phyloP scores from a whole-genome alignment of 495 filamentous ascomycete species.

The Neurospora sp. region DNA sequence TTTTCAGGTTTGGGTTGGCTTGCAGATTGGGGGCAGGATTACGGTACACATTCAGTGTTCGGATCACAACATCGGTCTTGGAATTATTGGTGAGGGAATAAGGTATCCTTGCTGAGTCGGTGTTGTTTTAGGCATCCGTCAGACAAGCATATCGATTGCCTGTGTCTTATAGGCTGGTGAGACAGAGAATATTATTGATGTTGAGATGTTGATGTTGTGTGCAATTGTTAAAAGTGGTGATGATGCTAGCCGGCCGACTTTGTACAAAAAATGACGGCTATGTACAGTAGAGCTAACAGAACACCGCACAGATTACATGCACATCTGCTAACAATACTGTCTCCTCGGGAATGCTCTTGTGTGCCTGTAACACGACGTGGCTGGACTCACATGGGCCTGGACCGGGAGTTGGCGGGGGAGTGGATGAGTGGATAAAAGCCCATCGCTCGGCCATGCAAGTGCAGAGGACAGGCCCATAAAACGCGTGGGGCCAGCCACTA shows the following conservation, averaged over 20 bases:
- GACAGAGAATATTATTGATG: background rate
- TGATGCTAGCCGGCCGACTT: background rate
- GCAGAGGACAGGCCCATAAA: background rate
- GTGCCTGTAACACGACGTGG: background rate
- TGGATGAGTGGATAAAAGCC: background rate
- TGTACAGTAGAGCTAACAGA: background rate
- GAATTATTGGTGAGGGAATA: background rate
- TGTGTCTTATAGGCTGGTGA: background rate
- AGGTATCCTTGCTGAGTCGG: background rate
- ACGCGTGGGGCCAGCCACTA: background rate
- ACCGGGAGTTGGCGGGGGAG: background rate
- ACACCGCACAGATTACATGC: background rate
- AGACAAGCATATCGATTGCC: background rate
- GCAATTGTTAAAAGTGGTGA: background rate
- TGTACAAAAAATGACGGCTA: background rate
- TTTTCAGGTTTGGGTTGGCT: background rate
- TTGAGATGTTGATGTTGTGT: background rate
- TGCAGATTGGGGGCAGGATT: background rate
- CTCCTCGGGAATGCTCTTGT: background rate
- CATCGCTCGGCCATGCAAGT: background rate
- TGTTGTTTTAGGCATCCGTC: background rate
- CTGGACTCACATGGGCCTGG: background rate
- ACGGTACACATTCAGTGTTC: background rate
- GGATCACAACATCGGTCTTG: background rate
- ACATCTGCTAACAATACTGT: background rate